Conservation (phyloP, 2,329 filamentous ascomycete species). For the Verticillium alfalfae region DNA sequence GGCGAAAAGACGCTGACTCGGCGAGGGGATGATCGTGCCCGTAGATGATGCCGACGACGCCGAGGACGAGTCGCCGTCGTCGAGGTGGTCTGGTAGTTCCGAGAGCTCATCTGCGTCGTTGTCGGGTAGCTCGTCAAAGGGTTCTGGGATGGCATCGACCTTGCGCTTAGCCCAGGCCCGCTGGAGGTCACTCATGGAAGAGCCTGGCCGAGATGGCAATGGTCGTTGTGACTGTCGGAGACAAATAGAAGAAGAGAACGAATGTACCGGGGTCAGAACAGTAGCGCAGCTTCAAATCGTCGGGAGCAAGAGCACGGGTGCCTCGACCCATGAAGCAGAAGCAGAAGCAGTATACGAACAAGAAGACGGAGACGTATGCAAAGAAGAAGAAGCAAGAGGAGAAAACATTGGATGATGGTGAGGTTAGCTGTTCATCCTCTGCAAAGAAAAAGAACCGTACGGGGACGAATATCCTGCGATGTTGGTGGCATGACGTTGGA, state of each 20-base stretch:
- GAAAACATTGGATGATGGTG: constrained; percentile 1
- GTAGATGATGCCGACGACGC: constrained; percentile 88
- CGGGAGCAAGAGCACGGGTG: too few relatives aligned
- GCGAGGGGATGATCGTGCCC: constrained; percentile 81
- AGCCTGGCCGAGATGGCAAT: not conserved
- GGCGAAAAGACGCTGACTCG: constrained; percentile 67
- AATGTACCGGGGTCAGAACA: too few relatives aligned
- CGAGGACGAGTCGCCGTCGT: constrained; percentile 65
- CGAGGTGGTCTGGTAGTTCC: constrained; percentile 37
- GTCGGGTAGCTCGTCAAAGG: constrained; percentile 48
- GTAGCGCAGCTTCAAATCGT: too few relatives aligned
- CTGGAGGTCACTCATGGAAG: constrained; percentile 73
- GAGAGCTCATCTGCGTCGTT: constrained; percentile 40
- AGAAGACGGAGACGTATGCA: not conserved
- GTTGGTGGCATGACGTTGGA: not conserved
- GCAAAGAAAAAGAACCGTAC: too few relatives aligned
- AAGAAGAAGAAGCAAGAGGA: not conserved
- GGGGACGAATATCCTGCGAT: not conserved
- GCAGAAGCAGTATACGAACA: too few relatives aligned
- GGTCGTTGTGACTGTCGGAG: too few relatives aligned
- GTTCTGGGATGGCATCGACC: constrained; percentile 50
- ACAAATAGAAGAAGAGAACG: too few relatives aligned
- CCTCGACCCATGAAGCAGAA: too few relatives aligned
- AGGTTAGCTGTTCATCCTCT: not conserved
- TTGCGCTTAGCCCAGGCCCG: constrained; percentile 74